Percentiles rank a stretch among this genome's conserved stretches.
Evolutionary conservation across 2,329 filamentous ascomycete species (phyloP).

Genomic region (Monosporascus sp.): DNA sequence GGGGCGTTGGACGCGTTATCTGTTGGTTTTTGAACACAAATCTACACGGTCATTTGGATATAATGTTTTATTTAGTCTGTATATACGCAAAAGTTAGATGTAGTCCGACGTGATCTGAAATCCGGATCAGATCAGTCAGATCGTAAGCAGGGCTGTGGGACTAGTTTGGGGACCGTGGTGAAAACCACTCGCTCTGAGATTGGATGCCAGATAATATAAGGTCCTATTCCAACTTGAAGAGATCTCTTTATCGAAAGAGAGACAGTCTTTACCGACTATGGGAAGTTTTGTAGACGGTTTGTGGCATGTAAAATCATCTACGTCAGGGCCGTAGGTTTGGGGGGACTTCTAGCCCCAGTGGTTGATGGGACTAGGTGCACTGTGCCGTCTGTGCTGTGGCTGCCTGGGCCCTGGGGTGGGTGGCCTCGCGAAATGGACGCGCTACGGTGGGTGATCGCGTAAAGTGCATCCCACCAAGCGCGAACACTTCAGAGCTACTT

Average conservation of each 20-base stretch:
- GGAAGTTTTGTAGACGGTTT: too few relatives aligned
- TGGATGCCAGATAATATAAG: too few relatives aligned
- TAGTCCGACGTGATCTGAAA: not conserved
- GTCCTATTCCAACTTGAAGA: too few relatives aligned
- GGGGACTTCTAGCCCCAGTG: not conserved
- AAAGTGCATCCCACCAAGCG: conserved; percentile 1
- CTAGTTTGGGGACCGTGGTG: too few relatives aligned
- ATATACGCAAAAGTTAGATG: conserved; percentile 14
- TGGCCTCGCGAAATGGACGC: not conserved
- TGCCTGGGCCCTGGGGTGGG: too few relatives aligned
- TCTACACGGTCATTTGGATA: conserved; percentile 19
- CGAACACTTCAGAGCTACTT: not conserved
- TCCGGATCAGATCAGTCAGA: too few relatives aligned
- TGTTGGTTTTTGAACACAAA: not conserved
- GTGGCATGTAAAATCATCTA: too few relatives aligned
- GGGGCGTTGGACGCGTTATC: conserved; percentile 1
- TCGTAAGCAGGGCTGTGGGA: too few relatives aligned
- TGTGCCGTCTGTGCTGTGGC: not conserved
- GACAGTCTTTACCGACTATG: too few relatives aligned
- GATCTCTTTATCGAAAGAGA: too few relatives aligned
- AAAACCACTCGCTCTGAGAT: too few relatives aligned
- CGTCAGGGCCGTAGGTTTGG: too few relatives aligned
- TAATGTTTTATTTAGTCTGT: conserved; percentile 18
- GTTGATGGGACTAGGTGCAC: not conserved
- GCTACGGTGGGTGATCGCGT: not conserved